These are phyloP conservation scores for Candida buenavistaensis DNA, from an alignment of 1,139 yeast genomes.

Conservation along the genomic window DNA sequence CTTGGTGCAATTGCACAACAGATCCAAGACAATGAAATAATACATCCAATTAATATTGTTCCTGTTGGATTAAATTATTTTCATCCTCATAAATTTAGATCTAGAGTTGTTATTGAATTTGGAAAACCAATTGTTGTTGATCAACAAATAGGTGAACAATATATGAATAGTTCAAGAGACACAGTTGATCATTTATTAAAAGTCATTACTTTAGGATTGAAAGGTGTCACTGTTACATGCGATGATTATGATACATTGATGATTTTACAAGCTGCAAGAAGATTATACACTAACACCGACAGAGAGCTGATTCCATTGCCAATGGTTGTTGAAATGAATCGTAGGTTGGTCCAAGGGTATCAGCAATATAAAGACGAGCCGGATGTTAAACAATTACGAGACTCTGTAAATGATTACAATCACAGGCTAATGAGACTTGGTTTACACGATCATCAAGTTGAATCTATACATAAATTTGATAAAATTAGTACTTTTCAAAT, in stretches of 20 bases:
- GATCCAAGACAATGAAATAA: slow-evolving; percentile 12
- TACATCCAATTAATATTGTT: slow-evolving; percentile 39
- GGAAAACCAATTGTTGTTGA: slow-evolving; percentile 45
- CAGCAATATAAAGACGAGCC: slow-evolving; percentile 35
- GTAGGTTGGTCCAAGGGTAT: slow-evolving; percentile 43
- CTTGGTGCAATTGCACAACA: slow-evolving; percentile 42
- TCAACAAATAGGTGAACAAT: slow-evolving; percentile 26
- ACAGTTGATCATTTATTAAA: slow-evolving; percentile 73
- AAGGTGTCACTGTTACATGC: slow-evolving; percentile 90
- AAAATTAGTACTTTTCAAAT: slow-evolving; percentile 26
- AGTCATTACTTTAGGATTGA: slow-evolving; percentile 69
- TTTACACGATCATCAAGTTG: slow-evolving; percentile 48
- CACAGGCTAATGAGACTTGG: slow-evolving; percentile 33
- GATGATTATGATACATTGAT: slow-evolving; percentile 90
- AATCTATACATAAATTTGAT: slow-evolving; percentile 29
- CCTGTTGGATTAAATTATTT: slow-evolving; percentile 52
- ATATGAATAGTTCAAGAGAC: slow-evolving; percentile 50
- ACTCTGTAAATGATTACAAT: slow-evolving; percentile 38
- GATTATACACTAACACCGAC: slow-evolving; percentile 38
- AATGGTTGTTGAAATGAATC: slow-evolving; percentile 46
- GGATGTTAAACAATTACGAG: slow-evolving; percentile 34
- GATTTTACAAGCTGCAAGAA: slow-evolving; percentile 86
- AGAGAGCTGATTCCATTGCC: slow-evolving; percentile 41
- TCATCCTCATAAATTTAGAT: slow-evolving; percentile 46
- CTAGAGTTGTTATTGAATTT: slow-evolving; percentile 49